These are phyloP conservation scores for Talaromyces verruculosus DNA, from an alignment of 2,329 filamentous ascomycete species.

Conservation along the genomic window DNA sequence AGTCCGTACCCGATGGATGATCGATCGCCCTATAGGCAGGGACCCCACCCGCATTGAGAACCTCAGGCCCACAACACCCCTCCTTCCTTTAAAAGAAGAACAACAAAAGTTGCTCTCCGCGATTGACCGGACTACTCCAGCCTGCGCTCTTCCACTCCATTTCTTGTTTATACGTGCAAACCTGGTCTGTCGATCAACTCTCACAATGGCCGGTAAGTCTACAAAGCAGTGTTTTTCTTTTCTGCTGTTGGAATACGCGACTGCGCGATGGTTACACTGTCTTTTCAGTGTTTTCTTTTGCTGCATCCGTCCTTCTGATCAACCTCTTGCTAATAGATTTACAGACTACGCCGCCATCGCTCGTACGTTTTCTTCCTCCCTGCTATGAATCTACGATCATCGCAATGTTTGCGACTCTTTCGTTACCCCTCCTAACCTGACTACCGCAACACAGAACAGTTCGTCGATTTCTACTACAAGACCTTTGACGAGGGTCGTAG, in stretches of 20 bases:
- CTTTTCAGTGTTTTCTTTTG: not conserved
- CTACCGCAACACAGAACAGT: constrained; percentile 64
- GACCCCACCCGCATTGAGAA: constrained; percentile 10
- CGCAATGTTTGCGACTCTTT: constrained; percentile 11
- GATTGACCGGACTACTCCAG: not conserved
- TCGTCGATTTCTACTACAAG: constrained; percentile 87
- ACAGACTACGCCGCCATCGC: constrained; percentile 20
- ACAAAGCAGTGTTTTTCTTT: not conserved
- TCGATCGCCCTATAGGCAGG: not conserved
- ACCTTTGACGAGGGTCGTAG: constrained; percentile 75
- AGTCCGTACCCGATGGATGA: not conserved
- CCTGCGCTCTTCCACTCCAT: not conserved
- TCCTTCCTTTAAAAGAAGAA: constrained; percentile 12
- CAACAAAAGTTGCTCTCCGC: constrained; percentile 4
- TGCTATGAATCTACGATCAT: not conserved
- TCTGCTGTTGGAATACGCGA: not conserved
- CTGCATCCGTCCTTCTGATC: not conserved
- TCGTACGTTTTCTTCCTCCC: constrained; percentile 13
- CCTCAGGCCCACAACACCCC: constrained; percentile 20
- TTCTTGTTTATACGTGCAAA: constrained; percentile 7
- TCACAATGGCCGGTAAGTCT: constrained; percentile 20
- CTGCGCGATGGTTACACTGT: not conserved
- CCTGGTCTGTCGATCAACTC: not conserved
- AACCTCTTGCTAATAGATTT: constrained; percentile 1
- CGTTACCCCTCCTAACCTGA: constrained; percentile 1